Base-by-base conservation (phyloP, 371 early-diverging fungal species). In the Smittium mucronatum region DNA sequence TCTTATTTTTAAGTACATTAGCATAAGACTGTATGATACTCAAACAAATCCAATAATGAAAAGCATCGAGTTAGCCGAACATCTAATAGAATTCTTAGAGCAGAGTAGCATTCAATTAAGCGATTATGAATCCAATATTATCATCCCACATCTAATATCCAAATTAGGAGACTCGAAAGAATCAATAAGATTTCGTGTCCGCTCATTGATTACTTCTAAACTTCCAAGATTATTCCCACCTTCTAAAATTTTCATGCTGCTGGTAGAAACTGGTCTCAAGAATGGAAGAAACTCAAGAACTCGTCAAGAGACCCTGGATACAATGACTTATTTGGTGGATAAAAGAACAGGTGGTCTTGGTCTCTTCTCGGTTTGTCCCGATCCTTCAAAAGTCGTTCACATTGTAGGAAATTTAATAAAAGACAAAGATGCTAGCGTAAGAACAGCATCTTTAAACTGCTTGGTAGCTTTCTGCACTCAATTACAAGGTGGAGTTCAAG, bases 231-330 rank as follows among this genome's bases (percentile, higher is more conserved):
- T 94, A 16, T 93, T 90, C 72, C 90, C 94, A n/a, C 83, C 89
- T 1, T 87, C 86, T 71, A 91, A 89, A 73, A 72, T 92, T 59
- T 87, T 93, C 71, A 75, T 75, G 2, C 81, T 82, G 72, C 69
- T 94, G 25, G 72, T 93, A 57, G 86, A 89, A 57, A 70, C 80
- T 16, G 90, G 87, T 2, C 79, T 91, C 25, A 84, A 80, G 2
- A 88, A 92, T 34, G 65, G 67, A 58, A 89, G 88, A 74, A 93
- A 91, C 73, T 85, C 93, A 0, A 83, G 89, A n/a, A 82, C 85
- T 0, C 84, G 94, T 16, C 83, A 87, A 1, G 94, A 94, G 75
- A 88, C 91, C 63, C 77, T 94, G 58, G 92, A 94, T 60, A 91
- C 90, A 71, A 76, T 94, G 0, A 86, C 84, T 5, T 78, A 75